phyloP scores from a whole-genome alignment of 2,329 filamentous ascomycete genomes.

The Zymoseptoria ardabiliae region DNA sequence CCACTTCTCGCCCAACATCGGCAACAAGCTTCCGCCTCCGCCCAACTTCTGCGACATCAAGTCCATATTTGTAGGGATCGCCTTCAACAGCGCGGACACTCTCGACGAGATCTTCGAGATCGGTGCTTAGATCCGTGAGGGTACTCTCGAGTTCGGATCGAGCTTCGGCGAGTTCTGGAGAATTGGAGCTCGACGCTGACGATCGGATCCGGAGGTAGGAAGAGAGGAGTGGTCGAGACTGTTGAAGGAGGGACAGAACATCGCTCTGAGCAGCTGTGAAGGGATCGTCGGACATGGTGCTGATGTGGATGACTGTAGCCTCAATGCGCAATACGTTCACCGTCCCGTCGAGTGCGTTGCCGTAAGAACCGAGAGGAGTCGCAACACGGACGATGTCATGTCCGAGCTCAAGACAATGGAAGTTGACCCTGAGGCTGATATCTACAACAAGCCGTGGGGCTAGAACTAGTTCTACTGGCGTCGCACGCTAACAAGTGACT shows the following conservation, averaged over 20 bases:
- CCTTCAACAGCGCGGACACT: constrained; percentile 82
- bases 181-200: constrained; percentile 61
- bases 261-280: constrained; percentile 55
- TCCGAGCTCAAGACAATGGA: background rate
- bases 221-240: constrained; percentile 77
- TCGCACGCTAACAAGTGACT: background rate
- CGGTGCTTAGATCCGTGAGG: constrained; percentile 65
- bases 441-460: background rate
- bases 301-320: background rate
- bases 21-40: constrained; percentile 75
- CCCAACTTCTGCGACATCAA: constrained; percentile 73
- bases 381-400: background rate
- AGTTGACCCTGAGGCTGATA: background rate
- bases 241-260: constrained; percentile 73
- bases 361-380: background rate
- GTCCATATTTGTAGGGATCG: constrained; percentile 78
- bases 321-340: background rate
- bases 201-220: constrained; percentile 95
- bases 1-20: constrained; percentile 82
- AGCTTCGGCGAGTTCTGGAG: constrained; percentile 61
- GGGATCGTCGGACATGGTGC: constrained; percentile 36
- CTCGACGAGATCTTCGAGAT: constrained; percentile 80
- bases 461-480: background rate
- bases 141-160: constrained; percentile 72
- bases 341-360: background rate